Evolutionary conservation across 1,284 basidiomycete species (phyloP).

Genomic region (Cystobasidiaceae sp.): DNA sequence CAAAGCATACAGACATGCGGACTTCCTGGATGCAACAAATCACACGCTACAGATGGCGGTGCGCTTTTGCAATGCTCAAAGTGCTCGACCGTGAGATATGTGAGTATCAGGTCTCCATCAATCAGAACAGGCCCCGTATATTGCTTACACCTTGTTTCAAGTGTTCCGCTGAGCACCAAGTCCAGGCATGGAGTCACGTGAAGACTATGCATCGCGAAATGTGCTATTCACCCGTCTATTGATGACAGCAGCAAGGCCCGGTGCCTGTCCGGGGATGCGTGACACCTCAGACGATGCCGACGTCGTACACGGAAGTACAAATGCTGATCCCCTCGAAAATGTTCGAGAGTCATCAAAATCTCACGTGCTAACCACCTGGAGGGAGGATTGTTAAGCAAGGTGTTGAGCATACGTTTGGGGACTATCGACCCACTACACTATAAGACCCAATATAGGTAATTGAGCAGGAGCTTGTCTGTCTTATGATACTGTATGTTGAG

Average conservation of each 20-base stretch:
- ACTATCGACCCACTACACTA: slow-evolving; percentile 11
- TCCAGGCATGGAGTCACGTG: slow-evolving; percentile 8
- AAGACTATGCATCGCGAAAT: slow-evolving; percentile 29
- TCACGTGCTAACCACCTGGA: neutral
- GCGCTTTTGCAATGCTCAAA: slow-evolving; percentile 24
- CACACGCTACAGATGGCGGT: slow-evolving; percentile 8
- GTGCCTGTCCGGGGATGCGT: too few relatives aligned
- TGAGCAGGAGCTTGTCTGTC: too few relatives aligned
- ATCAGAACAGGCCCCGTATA: too few relatives aligned
- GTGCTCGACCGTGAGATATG: slow-evolving; percentile 23
- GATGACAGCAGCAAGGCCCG: too few relatives aligned
- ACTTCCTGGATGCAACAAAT: neutral
- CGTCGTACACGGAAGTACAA: too few relatives aligned
- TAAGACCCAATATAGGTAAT: slow-evolving; percentile 2
- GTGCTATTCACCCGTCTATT: slow-evolving; percentile 12
- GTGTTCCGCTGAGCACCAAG: slow-evolving; percentile 26
- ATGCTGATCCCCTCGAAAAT: too few relatives aligned
- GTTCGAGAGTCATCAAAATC: slow-evolving; percentile 7
- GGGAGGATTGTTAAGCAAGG: neutral
- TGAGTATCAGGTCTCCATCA: too few relatives aligned
- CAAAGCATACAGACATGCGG: slow-evolving; percentile 14
- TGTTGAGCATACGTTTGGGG: neutral
- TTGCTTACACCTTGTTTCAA: neutral
- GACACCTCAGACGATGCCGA: too few relatives aligned
- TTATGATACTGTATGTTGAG: too few relatives aligned